Base-by-base conservation (phyloP, 768 basidiomycete species). In the Chalciporus sphaerocephalus region DNA sequence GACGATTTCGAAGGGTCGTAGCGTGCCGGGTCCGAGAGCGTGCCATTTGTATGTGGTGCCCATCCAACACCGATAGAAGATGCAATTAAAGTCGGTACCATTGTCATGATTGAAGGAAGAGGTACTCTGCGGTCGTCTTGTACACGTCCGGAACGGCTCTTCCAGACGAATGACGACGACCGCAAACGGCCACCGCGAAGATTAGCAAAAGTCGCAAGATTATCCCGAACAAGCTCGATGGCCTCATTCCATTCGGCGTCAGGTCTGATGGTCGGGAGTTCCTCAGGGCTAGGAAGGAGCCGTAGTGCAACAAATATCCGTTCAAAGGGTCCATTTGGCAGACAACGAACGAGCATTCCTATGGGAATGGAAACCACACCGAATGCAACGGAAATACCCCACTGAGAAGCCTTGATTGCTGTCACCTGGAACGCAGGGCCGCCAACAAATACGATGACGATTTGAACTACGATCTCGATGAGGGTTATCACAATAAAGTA, bases 381-480 rank as follows among this genome's bases (percentile, higher is more conserved):
- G 25, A 97, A 76, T 39, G 91, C 85, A 30, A 99, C 70, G 1
- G 90, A 88, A 53, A 98, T 90, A 42, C 81, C 93, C 96, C 96
- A 99, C 64, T 95, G 92, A 32, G 80, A 80, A 8, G 87, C 92
- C 30, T 71, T 70, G 40, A 98, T 81, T 7, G 62, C 74, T 1
- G 80, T 84, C 8, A 97, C 95, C 58, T 88, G 83, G 74, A 99
- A 98, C 0, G 93, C 94, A 3, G 87, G 77, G 27, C 89, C 87
- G 32, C 93, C 95, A 34, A 98, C 75, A 58, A 92, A 91, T 42
- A 97, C 87, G 46, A 98, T 94, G 50, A 92, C 50, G 37, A 93
- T 64, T 64, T 99, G 96, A 15, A 86, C 78, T 12, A 72, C 87
- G 55, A 95, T 75, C 79, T 98, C 96, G 48, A 98, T 80, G 7